Percentiles rank a stretch among this genome's conserved stretches.
Conservation (phyloP, 2,329 filamentous ascomycete species). For the Pleoardoris graminearum region DNA sequence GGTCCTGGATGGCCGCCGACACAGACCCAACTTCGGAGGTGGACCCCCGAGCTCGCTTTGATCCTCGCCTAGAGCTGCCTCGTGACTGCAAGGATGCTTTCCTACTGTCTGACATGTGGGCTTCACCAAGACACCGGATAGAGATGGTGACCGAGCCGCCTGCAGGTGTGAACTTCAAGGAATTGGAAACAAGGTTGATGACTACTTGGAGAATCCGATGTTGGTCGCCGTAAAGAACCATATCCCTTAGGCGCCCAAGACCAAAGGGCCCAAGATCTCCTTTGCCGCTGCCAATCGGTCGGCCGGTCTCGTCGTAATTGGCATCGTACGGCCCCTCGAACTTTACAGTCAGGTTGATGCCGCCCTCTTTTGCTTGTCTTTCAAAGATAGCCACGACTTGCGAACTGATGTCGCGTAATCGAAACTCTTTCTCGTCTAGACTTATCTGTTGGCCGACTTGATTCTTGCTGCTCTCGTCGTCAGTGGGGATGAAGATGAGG, state of each 20-base stretch:
- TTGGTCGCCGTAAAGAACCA: slow-evolving; percentile 90
- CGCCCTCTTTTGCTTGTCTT: slow-evolving; percentile 80
- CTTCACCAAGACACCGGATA: slow-evolving; percentile 72
- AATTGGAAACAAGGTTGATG: slow-evolving; percentile 91
- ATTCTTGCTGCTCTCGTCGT: slow-evolving; percentile 68
- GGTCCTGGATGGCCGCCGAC: slow-evolving; percentile 30
- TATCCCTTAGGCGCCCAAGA: slow-evolving; percentile 73
- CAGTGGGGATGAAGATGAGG: not conserved
- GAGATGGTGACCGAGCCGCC: slow-evolving; percentile 75
- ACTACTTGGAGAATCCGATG: slow-evolving; percentile 90
- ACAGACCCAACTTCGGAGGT: slow-evolving; percentile 38
- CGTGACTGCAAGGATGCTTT: slow-evolving; percentile 52
- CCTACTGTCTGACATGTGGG: slow-evolving; percentile 47
- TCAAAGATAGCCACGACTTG: slow-evolving; percentile 87
- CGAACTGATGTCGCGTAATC: slow-evolving; percentile 78
- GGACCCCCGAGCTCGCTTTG: slow-evolving; percentile 37
- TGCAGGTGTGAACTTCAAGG: slow-evolving; percentile 83
- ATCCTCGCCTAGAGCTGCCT: slow-evolving; percentile 44
- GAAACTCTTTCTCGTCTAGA: slow-evolving; percentile 83
- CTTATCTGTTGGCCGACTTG: slow-evolving; percentile 84
- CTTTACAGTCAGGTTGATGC: slow-evolving; percentile 72
- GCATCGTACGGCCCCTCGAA: slow-evolving; percentile 62
- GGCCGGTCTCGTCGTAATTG: slow-evolving; percentile 44
- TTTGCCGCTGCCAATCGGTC: slow-evolving; percentile 48
- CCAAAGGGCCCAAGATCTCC: slow-evolving; percentile 67